phyloP scores from a whole-genome alignment of 108 stramenopile genomes.

The Skeletonema tropicum region DNA sequence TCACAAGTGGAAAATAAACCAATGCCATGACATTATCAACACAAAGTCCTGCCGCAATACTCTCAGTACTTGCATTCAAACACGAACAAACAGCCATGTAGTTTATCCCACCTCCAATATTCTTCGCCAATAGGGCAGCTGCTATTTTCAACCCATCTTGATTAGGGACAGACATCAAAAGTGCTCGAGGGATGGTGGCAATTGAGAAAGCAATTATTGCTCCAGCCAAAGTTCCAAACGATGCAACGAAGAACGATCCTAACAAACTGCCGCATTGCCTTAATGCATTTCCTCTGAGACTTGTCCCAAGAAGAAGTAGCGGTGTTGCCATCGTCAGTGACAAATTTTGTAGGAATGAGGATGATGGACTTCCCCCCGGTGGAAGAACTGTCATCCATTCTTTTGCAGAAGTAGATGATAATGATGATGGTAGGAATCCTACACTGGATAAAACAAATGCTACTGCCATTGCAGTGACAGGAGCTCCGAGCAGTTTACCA shows the following conservation, averaged over 20 bases:
- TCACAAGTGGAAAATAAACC: constrained; percentile 77
- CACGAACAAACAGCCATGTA: constrained; percentile 77
- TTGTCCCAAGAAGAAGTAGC: constrained; percentile 75
- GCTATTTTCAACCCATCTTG: constrained; percentile 70
- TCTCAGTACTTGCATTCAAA: constrained; percentile 55
- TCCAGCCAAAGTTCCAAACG: constrained; percentile 62
- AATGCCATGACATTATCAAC: constrained; percentile 84
- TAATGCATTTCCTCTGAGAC: constrained; percentile 40
- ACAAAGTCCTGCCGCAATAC: constrained; percentile 73
- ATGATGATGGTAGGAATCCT: constrained; percentile 29
- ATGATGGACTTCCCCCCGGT: constrained; percentile 63
- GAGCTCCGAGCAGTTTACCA: constrained; percentile 74
- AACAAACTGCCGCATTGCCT: constrained; percentile 60
- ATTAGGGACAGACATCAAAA: constrained; percentile 35
- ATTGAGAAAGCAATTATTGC: constrained; percentile 59
- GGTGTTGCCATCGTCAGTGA: constrained; percentile 77
- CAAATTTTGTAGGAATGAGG: constrained; percentile 22
- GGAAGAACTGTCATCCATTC: constrained; percentile 32
- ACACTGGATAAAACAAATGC: constrained; percentile 71
- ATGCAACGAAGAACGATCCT: constrained; percentile 62
- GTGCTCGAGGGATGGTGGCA: constrained; percentile 8
- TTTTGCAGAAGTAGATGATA: constrained; percentile 4
- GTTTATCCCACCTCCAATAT: constrained; percentile 87
- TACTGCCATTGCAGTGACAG: constrained; percentile 83
- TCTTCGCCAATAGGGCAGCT: constrained; percentile 80